Evolutionary conservation across 768 basidiomycete genomes (phyloP).

Genomic region (Xerocomus potaroensis): DNA sequence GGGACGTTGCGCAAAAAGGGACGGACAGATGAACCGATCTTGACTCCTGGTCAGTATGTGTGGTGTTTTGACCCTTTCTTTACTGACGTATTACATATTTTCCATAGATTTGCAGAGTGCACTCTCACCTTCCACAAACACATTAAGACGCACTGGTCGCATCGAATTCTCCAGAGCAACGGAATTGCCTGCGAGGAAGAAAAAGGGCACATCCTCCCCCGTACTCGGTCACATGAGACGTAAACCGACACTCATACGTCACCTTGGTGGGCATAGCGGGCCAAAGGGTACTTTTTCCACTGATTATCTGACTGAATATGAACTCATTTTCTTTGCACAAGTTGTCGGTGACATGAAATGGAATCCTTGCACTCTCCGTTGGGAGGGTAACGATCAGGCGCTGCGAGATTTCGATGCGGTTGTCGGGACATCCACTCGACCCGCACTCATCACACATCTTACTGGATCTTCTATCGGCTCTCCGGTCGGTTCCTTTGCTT

Average conservation of each 20-base stretch:
- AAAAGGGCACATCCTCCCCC: constrained; percentile 46
- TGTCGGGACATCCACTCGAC: constrained; percentile 79
- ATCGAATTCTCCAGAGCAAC: constrained; percentile 50
- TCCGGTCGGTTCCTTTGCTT: constrained; percentile 66
- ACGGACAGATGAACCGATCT: constrained; percentile 41
- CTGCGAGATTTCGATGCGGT: constrained; percentile 86
- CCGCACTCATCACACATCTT: constrained; percentile 92
- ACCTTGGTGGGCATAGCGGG: constrained; percentile 60
- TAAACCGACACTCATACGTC: constrained; percentile 86
- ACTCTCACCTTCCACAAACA: constrained; percentile 45
- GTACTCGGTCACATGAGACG: constrained; percentile 46
- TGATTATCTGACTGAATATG: neutral
- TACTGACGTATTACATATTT: neutral
- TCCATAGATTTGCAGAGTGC: constrained; percentile 23
- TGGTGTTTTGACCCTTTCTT: neutral
- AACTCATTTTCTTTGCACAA: constrained; percentile 32
- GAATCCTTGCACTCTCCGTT: constrained; percentile 85
- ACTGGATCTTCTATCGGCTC: constrained; percentile 85
- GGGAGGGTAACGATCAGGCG: constrained; percentile 96
- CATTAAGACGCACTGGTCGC: constrained; percentile 52
- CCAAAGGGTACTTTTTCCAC: constrained; percentile 63
- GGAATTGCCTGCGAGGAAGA: constrained; percentile 48
- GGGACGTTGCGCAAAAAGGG: constrained; percentile 57
- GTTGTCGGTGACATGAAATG: constrained; percentile 97
- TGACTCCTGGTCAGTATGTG: constrained; percentile 36